Evolutionary conservation across 2,329 filamentous ascomycete species (phyloP).

Genomic region (Exserohilum rostratum): DNA sequence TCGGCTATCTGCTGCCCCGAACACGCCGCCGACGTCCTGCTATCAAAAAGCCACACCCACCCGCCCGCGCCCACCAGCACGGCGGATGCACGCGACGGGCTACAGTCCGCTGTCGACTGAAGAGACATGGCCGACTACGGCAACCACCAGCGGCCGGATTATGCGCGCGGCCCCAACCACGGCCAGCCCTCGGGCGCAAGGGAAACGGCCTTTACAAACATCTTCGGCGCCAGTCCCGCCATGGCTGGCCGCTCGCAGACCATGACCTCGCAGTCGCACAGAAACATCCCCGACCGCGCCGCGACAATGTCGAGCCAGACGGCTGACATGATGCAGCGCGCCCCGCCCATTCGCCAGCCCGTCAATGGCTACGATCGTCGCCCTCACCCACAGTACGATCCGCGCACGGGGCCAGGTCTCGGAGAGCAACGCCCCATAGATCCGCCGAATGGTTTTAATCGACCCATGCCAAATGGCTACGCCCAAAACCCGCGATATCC

Average conservation of each 20-base stretch:
- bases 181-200: slow-evolving; percentile 68
- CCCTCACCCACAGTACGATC: slow-evolving; percentile 38
- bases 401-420: slow-evolving; percentile 30
- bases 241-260: slow-evolving; percentile 84
- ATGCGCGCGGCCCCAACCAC: slow-evolving; percentile 59
- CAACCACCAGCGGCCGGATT: slow-evolving; percentile 66
- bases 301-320: slow-evolving; percentile 66
- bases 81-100: slow-evolving; percentile 35
- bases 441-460: slow-evolving; percentile 35
- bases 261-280: slow-evolving; percentile 80
- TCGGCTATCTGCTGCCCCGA: slow-evolving; percentile 15
- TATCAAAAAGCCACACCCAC: slow-evolving; percentile 23
- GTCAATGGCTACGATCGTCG: slow-evolving; percentile 49
- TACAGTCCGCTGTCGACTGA: slow-evolving; percentile 22
- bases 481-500: slow-evolving; percentile 42
- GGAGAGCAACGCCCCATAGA: slow-evolving; percentile 39
- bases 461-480: slow-evolving; percentile 49
- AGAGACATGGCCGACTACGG: slow-evolving; percentile 67
- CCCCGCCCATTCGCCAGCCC: slow-evolving; percentile 65
- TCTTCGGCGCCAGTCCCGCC: slow-evolving; percentile 85
- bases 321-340: slow-evolving; percentile 64
- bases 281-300: slow-evolving; percentile 70
- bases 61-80: slow-evolving; percentile 4
- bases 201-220: slow-evolving; percentile 94
- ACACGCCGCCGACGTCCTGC: slow-evolving; percentile 1